Conservation (phyloP, 345 rosid genomes). For the Brassica carinata region DNA sequence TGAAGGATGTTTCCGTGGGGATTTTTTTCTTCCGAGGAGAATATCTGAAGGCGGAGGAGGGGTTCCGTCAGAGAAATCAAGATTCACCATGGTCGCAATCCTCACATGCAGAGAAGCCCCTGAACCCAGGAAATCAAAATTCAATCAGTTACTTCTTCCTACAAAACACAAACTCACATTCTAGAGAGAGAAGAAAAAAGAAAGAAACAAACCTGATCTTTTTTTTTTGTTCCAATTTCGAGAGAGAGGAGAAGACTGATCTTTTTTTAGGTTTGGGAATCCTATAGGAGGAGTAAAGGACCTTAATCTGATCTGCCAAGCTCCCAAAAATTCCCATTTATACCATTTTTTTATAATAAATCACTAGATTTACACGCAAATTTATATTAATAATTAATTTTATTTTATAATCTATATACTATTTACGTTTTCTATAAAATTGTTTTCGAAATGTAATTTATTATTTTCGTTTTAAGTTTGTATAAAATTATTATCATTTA, state of each 20-base stretch:
- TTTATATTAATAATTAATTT: no score
- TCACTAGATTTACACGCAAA: no score
- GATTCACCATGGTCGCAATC: conserved; percentile 20
- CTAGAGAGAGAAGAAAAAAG: neutral
- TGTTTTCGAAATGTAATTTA: no score
- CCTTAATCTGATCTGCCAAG: no score
- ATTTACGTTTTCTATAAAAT: no score
- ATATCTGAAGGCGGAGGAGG: neutral
- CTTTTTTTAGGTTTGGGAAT: neutral
- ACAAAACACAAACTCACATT: neutral
- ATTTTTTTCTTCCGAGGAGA: neutral
- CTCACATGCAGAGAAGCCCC: neutral
- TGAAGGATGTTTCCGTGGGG: neutral
- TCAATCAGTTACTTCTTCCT: neutral
- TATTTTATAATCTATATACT: no score
- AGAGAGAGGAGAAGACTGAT: neutral
- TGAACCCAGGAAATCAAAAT: neutral
- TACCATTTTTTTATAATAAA: no score
- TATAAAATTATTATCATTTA: no score
- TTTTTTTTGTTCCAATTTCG: neutral
- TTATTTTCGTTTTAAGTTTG: no score
- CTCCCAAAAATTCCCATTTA: no score
- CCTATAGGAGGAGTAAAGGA: no score
- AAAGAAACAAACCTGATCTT: neutral
- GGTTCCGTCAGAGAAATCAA: neutral